Percentiles rank a stretch among this genome's conserved stretches.
Evolutionary conservation across 228 moss, liverwort and hornwort species (phyloP).

Genomic region (Sphagnum fallax): DNA sequence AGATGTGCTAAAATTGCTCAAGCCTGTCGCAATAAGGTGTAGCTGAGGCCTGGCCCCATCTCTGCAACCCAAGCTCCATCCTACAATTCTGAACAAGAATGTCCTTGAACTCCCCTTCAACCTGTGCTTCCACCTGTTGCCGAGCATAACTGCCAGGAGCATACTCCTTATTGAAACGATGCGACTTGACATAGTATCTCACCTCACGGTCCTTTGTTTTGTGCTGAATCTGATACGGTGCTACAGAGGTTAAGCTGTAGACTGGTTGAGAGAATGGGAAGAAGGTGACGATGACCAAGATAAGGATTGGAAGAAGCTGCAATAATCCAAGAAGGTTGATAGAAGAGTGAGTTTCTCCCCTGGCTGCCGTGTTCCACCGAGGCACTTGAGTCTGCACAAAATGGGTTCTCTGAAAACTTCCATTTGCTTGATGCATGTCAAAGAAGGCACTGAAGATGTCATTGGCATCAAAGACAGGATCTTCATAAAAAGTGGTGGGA

Average conservation of each 20-base stretch:
- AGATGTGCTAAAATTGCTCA: conserved; percentile 57
- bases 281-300: conserved; percentile 83
- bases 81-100: conserved; percentile 96
- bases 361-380: conserved; percentile 45
- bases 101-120: conserved; percentile 88
- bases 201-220: conserved; percentile 83
- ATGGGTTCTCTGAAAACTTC: conserved; percentile 68
- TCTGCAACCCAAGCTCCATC: conserved; percentile 74
- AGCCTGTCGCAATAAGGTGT: conserved; percentile 88
- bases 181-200: conserved; percentile 74
- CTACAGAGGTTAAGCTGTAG: conserved; percentile 73
- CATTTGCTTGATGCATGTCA: conserved; percentile 78
- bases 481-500: conserved; percentile 33
- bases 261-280: conserved; percentile 93
- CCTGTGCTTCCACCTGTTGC: conserved; percentile 73
- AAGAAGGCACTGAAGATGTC: conserved; percentile 92
- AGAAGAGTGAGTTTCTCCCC: conserved; percentile 70
- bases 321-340: conserved; percentile 80
- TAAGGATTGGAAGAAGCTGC: conserved; percentile 88
- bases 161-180: conserved; percentile 75
- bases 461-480: conserved; percentile 85
- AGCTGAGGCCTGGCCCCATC: conserved; percentile 81
- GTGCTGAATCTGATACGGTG: conserved; percentile 72
- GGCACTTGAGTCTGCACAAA: conserved; percentile 61
- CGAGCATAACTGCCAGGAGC: conserved; percentile 68